These are phyloP conservation scores for Ricinus communis DNA, from an alignment of 345 rosid genomes.

Conservation along the genomic window DNA sequence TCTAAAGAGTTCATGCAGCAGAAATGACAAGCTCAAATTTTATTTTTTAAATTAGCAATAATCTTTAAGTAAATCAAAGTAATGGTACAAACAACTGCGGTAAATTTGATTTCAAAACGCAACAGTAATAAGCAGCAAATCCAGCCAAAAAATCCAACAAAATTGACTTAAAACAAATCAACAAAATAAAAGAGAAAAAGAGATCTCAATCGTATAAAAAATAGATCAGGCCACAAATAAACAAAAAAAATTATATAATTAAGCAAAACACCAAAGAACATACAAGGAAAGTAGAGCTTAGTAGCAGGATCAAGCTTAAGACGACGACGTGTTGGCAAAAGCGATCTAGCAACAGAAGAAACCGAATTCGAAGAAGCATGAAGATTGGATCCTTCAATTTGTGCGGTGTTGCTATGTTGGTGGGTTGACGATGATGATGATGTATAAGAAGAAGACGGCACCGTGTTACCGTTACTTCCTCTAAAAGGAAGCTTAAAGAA, in stretches of 20 bases:
- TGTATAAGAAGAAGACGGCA: constrained; percentile 48
- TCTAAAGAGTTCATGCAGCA: too few relatives aligned
- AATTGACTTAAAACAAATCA: background rate
- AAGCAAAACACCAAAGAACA: too few relatives aligned
- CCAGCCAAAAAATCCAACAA: background rate
- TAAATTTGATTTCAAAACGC: background rate
- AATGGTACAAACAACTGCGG: background rate
- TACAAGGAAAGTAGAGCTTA: constrained; percentile 92
- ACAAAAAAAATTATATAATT: too few relatives aligned
- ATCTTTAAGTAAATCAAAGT: background rate
- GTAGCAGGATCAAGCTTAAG: constrained; percentile 89
- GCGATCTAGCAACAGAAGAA: constrained; percentile 75
- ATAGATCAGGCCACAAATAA: background rate
- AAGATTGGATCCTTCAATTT: constrained; percentile 54
- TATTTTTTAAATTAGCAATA: background rate
- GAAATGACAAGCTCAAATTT: too few relatives aligned
- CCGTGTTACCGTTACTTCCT: constrained; percentile 27
- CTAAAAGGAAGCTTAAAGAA: constrained; percentile 83
- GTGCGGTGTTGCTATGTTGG: constrained; percentile 25
- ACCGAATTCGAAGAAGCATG: constrained; percentile 62
- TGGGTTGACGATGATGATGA: constrained; percentile 29
- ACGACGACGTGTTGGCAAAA: constrained; percentile 69
- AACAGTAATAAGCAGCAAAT: background rate
- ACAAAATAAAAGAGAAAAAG: too few relatives aligned
- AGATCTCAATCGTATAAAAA: background rate